Base-by-base conservation (phyloP, 1,284 basidiomycete genomes). In the Cystobasidium sp. region DNA sequence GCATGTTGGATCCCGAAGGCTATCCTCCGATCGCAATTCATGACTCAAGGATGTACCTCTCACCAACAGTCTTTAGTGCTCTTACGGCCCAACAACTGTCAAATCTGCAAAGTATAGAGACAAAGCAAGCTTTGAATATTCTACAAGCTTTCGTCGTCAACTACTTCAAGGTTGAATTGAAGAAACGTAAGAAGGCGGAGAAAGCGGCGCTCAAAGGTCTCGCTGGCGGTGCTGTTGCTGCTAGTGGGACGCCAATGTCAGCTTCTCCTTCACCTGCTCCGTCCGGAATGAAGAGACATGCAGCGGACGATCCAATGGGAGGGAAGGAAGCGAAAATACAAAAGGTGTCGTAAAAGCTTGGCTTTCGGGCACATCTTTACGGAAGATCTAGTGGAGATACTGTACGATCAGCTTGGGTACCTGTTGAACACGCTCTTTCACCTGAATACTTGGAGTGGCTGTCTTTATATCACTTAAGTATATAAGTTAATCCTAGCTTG, bases 111-210 rank as follows among this genome's bases (percentile, higher is more conserved):
- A 86, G 87, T 52, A 86, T 93, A 79, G 92, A 93, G 3, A 91
- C 92, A 0, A 88, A 91, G 81, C 89, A 91, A 79, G 92, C 93
- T 9, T 83, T 96, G 70, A 88, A 89, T 78, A 89, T 92, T 24
- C 84, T 96, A 63, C 93, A 93, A 78, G 88, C 87, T 0, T 91
- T 93, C 80, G 91, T 95, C 80, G 91, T 94, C 47, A 87, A 89
- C 63, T 91, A 90, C 76, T 84, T 94, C 80, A 94, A 94, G 83
- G 91, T 93, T 82, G 87, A 88, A 77, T 87, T 87, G 76, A 83
- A 84, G 78, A 74, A 69, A 64, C 65, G 70, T 16, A 73, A 73
- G 46, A 71, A 76, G 39, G 68, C 53, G 9, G 69, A 75, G 68
- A 79, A 77, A 49, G 73, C 75, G 12, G 61, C 68, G 7, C 24